phyloP scores from a whole-genome alignment of 768 basidiomycete genomes.

The Auriscalpium orientale region DNA sequence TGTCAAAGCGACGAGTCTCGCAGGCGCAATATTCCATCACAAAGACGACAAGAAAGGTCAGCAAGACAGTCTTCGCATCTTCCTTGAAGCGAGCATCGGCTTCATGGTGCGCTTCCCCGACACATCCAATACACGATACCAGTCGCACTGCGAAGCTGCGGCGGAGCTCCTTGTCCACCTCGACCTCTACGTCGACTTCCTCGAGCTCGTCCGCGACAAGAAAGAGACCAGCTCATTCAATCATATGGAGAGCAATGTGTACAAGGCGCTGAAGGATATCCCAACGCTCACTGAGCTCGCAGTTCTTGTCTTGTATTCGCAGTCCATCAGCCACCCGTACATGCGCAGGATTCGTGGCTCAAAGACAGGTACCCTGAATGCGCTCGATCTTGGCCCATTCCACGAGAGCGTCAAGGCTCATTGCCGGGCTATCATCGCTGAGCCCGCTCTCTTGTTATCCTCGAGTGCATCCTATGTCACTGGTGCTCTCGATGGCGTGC shows the following conservation, averaged over 20 bases:
- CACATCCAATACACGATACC: constrained; percentile 19
- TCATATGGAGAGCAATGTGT: constrained; percentile 24
- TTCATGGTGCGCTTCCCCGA: constrained; percentile 15
- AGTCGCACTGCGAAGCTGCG: constrained; percentile 14
- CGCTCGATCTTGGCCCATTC: constrained; percentile 18
- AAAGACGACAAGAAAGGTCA: constrained; percentile 2
- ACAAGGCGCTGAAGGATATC: constrained; percentile 14
- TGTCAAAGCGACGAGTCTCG: not conserved
- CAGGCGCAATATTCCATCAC: not conserved
- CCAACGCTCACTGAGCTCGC: constrained; percentile 18
- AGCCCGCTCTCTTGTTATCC: constrained; percentile 11
- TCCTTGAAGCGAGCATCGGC: not conserved
- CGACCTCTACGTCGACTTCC: constrained; percentile 14
- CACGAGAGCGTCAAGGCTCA: constrained; percentile 15
- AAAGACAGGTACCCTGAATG: constrained; percentile 12
- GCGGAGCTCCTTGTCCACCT: constrained; percentile 12
- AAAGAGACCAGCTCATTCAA: constrained; percentile 16
- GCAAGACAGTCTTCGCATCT: not conserved
- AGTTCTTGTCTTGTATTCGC: constrained; percentile 16
- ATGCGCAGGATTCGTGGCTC: constrained; percentile 14
- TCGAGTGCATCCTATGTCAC: constrained; percentile 1
- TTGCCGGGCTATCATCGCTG: constrained; percentile 9
- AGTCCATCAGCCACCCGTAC: constrained; percentile 20
- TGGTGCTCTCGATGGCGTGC: constrained; percentile 10
- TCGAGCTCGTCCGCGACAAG: constrained; percentile 11